Base-by-base conservation (phyloP, 768 basidiomycete species). In the Mycena epipterygia region DNA sequence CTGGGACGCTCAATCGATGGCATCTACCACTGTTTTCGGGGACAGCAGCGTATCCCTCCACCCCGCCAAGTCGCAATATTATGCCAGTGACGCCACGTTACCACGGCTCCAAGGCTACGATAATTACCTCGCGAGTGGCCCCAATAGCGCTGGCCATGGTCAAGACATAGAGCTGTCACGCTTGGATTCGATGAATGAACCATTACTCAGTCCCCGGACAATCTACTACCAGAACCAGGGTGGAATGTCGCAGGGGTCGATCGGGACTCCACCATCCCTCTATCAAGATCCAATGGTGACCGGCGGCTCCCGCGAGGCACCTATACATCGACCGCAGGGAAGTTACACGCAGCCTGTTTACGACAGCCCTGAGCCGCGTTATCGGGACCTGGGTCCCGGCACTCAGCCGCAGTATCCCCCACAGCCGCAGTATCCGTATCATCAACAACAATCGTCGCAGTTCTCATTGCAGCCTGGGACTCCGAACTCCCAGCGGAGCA, bases 1-100 rank as follows among this genome's bases (percentile, higher is more conserved):
- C 75, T 97, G 94, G 95, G 96, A 98, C 74, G 86, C 87, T 51
- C 89, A 91, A 11, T 95, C 94, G 0, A 84, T 95, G 73, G 86
- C 90, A 8, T 91, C 91, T 13, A 85, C 87, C 0, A 86, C 84
- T 30, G 75, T 91, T 53, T 82, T 92, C 52, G 79, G 76, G 39
- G 87, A 88, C 49, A 84, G 84, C 60, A 81, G 81, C 25, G 78
- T 81, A 1, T 84, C 86, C 6, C 71, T 85, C 6, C 79, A 85
- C n/a, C 80, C 81, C 21, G 77, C 82, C 49, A 86, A 85, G 70
- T 81, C 83, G 14, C 82, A 81, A 42, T 84, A 82, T 69, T 80
- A 86, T 57, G 79, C 82, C 12, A 81, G 75, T 23, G 59, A 77
- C 17, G 78, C 79, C 19, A 76, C 80, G 61, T 74, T 78, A 27